These are phyloP conservation scores for Fusarium nurragi DNA, from an alignment of 2,329 filamentous ascomycete genomes.

Conservation along the genomic window DNA sequence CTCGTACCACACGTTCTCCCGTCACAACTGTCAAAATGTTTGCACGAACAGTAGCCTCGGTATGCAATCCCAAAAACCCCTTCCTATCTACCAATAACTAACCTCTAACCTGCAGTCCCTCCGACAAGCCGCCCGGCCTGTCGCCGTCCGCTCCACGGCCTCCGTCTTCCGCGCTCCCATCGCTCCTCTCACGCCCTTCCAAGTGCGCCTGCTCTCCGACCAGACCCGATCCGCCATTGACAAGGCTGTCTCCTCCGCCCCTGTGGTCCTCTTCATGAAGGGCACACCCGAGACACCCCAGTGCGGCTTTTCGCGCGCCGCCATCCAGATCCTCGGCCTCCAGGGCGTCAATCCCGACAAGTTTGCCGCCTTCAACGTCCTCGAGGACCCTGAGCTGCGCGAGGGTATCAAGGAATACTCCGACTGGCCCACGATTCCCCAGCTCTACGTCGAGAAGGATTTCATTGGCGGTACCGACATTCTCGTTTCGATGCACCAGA, in stretches of 20 bases:
- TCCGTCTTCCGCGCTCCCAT: slow-evolving; percentile 41
- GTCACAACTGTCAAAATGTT: slow-evolving; percentile 40
- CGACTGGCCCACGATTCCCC: slow-evolving; percentile 98
- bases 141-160: slow-evolving; percentile 41
- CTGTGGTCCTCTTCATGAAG: slow-evolving; percentile 99
- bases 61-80: background rate
- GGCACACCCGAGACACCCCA: slow-evolving; percentile 95
- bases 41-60: slow-evolving; percentile 43
- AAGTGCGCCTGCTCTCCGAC: slow-evolving; percentile 78
- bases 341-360: slow-evolving; percentile 95
- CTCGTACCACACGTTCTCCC: slow-evolving; percentile 19
- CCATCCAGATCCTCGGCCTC: slow-evolving; percentile 91
- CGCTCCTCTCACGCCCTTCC: slow-evolving; percentile 47
- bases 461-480: slow-evolving; percentile 99
- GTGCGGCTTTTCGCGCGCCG: slow-evolving; percentile 95
- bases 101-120: slow-evolving; percentile 44
- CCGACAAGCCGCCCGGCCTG: slow-evolving; percentile 52
- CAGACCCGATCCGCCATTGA: slow-evolving; percentile 86
- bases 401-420: slow-evolving; percentile 98
- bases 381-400: slow-evolving; percentile 89
- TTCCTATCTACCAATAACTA: background rate
- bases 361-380: slow-evolving; percentile 97
- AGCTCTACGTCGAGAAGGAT: slow-evolving; percentile 94
- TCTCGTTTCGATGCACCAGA: slow-evolving; percentile 95
- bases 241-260: slow-evolving; percentile 85